These are phyloP conservation scores for Apiotrichum brassicae DNA, from an alignment of 1,284 basidiomycete genomes.

Conservation along the genomic window DNA sequence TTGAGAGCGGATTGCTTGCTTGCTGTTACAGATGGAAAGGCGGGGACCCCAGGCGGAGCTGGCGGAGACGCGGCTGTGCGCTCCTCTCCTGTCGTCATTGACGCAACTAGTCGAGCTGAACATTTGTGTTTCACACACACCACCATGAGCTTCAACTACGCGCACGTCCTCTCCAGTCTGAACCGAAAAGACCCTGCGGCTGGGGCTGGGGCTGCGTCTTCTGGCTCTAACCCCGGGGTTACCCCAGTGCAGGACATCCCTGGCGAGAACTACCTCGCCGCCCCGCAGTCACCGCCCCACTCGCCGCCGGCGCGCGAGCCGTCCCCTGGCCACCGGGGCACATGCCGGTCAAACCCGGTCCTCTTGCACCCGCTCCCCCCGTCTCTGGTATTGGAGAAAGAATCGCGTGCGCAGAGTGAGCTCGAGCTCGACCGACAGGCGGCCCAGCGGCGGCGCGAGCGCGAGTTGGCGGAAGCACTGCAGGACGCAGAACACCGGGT, in stretches of 20 bases:
- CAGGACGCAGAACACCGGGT: constrained; percentile 36
- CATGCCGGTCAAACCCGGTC: constrained; percentile 29
- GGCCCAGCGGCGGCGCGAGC: constrained; percentile 26
- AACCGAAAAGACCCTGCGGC: background rate
- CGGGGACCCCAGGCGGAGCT: too few relatives aligned
- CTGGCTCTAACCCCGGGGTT: background rate
- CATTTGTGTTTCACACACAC: too few relatives aligned
- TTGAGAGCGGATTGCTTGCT: too few relatives aligned
- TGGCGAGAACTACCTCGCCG: background rate
- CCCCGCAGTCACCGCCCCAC: background rate
- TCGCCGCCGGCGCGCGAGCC: background rate
- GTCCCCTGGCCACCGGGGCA: background rate
- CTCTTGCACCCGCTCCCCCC: constrained; percentile 38
- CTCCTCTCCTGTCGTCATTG: too few relatives aligned
- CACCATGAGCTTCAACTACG: constrained; percentile 12
- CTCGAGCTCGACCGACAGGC: constrained; percentile 40
- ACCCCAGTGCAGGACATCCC: background rate
- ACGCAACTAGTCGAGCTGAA: too few relatives aligned
- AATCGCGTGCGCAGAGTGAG: constrained; percentile 31
- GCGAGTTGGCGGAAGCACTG: constrained; percentile 41
- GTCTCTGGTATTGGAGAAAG: constrained; percentile 20
- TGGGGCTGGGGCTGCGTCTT: background rate
- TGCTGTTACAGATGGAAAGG: too few relatives aligned
- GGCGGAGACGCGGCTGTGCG: too few relatives aligned
- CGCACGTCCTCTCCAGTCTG: constrained; percentile 3